Conservation (phyloP, 805 yeast genomes). For the Saturnispora gosingensis region DNA sequence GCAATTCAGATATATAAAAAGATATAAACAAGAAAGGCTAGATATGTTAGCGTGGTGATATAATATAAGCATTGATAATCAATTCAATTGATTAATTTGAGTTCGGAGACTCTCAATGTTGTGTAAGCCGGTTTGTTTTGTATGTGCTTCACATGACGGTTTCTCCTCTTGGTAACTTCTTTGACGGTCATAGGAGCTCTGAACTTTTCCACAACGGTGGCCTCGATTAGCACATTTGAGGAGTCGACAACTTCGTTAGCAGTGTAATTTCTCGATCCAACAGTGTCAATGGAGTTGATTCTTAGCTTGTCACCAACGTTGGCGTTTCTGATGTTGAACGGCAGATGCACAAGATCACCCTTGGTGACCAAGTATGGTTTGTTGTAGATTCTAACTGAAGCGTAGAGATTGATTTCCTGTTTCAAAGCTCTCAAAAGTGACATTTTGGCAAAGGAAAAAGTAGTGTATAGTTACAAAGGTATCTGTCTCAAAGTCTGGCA, state of each 20-base stretch:
- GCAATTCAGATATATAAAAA: not conserved
- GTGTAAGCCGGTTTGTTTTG: constrained; percentile 66
- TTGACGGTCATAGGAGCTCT: constrained; percentile 65
- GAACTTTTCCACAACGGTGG: constrained; percentile 79
- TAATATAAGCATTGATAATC: not conserved
- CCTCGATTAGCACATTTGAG: constrained; percentile 50
- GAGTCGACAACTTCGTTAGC: constrained; percentile 49
- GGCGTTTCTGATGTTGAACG: constrained; percentile 67
- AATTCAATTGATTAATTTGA: not conserved
- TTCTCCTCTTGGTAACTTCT: constrained; percentile 71
- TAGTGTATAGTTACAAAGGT: too few species aligned
- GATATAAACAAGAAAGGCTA: not conserved
- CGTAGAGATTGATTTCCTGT: constrained; percentile 62
- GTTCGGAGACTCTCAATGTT: constrained; percentile 63
- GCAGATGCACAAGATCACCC: constrained; percentile 79
- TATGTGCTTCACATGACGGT: constrained; percentile 63
- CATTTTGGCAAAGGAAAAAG: not conserved
- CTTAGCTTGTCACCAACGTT: constrained; percentile 75
- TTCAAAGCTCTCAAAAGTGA: constrained; percentile 32
- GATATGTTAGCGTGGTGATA: not conserved
- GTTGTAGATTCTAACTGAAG: constrained; percentile 71
- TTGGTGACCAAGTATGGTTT: constrained; percentile 82
- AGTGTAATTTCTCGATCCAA: constrained; percentile 82
- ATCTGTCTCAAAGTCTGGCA: not conserved
- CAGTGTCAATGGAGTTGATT: constrained; percentile 64